Percentiles rank a stretch among this genome's conserved stretches.
Evolutionary conservation across 108 stramenopile species (phyloP).

Genomic region (Licmophora abbreviata): DNA sequence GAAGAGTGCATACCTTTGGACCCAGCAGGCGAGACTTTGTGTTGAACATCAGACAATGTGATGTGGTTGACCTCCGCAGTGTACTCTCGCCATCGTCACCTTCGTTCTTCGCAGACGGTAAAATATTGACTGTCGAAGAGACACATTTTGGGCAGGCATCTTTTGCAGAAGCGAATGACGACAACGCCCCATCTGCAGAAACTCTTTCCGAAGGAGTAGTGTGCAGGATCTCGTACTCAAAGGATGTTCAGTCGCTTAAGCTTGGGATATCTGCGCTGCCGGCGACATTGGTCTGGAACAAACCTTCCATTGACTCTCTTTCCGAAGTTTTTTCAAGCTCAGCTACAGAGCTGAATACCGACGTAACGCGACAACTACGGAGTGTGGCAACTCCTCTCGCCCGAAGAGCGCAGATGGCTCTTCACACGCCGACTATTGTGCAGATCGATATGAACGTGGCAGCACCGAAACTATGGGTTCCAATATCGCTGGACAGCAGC

Average conservation of each 20-base stretch:
- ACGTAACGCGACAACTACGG: slow-evolving; percentile 44
- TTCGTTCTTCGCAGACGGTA: slow-evolving; percentile 4
- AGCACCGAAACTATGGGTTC: slow-evolving; percentile 75
- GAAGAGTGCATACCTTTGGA: slow-evolving; percentile 40
- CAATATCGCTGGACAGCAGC: slow-evolving; percentile 26
- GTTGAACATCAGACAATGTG: slow-evolving; percentile 50
- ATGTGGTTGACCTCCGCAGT: slow-evolving; percentile 24
- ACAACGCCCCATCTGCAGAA: slow-evolving; percentile 22
- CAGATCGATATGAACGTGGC: slow-evolving; percentile 46
- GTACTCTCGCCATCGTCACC: too few relatives aligned
- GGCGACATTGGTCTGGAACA: slow-evolving; percentile 70
- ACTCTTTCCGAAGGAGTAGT: slow-evolving; percentile 46
- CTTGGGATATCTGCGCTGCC: slow-evolving; percentile 57
- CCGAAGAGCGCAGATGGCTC: slow-evolving; percentile 56
- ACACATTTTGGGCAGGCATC: too few relatives aligned
- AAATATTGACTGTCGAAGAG: too few relatives aligned
- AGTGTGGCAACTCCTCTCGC: slow-evolving; percentile 74
- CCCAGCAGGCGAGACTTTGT: slow-evolving; percentile 43
- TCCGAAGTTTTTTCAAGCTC: slow-evolving; percentile 49
- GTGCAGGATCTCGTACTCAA: slow-evolving; percentile 43
- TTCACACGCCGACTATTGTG: slow-evolving; percentile 53
- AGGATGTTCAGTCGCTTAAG: slow-evolving; percentile 24
- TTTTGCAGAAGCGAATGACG: too few relatives aligned
- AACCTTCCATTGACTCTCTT: slow-evolving; percentile 45
- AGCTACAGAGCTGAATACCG: slow-evolving; percentile 32